Percentiles rank a stretch among this genome's conserved stretches.
Conservation (phyloP, 2,329 filamentous ascomycete species). For the Nemania diffusa region DNA sequence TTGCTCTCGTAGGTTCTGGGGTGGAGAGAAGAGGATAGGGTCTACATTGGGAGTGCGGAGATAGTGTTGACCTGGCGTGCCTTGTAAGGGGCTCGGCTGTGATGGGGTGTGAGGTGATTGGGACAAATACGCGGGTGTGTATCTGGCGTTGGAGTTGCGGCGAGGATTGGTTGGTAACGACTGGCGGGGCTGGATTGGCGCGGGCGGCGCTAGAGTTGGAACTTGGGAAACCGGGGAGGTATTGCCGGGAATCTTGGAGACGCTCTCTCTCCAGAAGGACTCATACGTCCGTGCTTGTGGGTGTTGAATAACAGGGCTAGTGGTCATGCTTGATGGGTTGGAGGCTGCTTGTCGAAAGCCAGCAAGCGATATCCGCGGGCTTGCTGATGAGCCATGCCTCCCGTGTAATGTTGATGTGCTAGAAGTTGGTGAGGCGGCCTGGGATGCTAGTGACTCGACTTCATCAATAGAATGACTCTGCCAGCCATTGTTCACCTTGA, state of each 20-base stretch:
- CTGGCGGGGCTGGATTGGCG: constrained; percentile 63
- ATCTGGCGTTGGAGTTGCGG: constrained; percentile 61
- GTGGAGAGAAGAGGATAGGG: constrained; percentile 73
- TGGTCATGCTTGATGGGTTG: constrained; percentile 44
- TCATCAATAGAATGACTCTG: constrained; percentile 81
- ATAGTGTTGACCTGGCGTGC: constrained; percentile 50
- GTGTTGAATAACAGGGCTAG: constrained; percentile 45
- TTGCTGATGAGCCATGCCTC: constrained; percentile 63
- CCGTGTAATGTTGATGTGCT: constrained; percentile 66
- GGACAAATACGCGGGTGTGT: constrained; percentile 62
- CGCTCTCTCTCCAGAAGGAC: constrained; percentile 58
- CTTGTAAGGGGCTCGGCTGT: constrained; percentile 55
- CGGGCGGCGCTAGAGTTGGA: constrained; percentile 62
- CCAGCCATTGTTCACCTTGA: constrained; percentile 92
- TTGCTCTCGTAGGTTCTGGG: constrained; percentile 77
- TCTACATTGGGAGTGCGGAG: constrained; percentile 55
- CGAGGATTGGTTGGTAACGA: constrained; percentile 56
- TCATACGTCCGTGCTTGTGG: constrained; percentile 53
- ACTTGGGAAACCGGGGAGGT: constrained; percentile 52
- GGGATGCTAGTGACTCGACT: constrained; percentile 78
- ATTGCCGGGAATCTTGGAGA: constrained; percentile 51
- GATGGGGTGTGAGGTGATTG: constrained; percentile 56
- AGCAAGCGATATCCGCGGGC: constrained; percentile 59
- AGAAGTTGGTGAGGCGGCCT: constrained; percentile 71
- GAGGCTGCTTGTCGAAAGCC: constrained; percentile 50